Conservation (phyloP, 768 basidiomycete species). For the Crucibulum laeve region DNA sequence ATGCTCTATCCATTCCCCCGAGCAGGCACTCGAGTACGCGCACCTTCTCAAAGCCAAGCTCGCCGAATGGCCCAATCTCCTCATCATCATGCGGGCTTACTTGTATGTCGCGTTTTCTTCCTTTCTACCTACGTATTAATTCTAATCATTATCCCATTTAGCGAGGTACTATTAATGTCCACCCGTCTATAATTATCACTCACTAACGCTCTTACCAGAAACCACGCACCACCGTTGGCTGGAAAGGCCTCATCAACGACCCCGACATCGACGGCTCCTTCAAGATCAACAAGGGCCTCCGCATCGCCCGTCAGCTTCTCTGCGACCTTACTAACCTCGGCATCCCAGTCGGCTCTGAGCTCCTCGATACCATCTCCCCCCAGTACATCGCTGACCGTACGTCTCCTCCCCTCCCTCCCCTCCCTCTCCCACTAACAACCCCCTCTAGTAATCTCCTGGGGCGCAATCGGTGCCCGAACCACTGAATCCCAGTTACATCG, state of each 20-base stretch:
- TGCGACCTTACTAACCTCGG: conserved; percentile 88
- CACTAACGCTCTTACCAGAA: conserved; percentile 40
- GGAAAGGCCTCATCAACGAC: conserved; percentile 95
- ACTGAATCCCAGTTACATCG: conserved; percentile 97
- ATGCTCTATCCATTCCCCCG: conserved; percentile 89
- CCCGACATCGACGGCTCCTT: conserved; percentile 94
- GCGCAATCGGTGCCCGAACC: conserved; percentile 95
- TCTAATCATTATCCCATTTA: conserved; percentile 15
- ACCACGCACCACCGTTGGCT: conserved; percentile 96
- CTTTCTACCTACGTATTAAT: conserved; percentile 4
- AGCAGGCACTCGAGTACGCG: conserved; percentile 83
- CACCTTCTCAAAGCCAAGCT: conserved; percentile 65
- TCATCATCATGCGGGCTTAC: conserved; percentile 96
- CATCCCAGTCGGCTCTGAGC: conserved; percentile 90
- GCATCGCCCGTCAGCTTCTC: conserved; percentile 81
- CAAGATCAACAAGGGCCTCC: conserved; percentile 95
- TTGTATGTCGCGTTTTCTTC: conserved; percentile 58
- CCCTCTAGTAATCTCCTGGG: conserved; percentile 73
- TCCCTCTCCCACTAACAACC: neutral
- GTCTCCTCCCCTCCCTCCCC: conserved; percentile 14
- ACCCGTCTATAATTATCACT: conserved; percentile 1
- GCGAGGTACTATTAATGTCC: conserved; percentile 22
- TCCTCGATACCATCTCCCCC: conserved; percentile 77
- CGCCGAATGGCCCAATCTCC: conserved; percentile 65
- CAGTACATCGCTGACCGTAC: conserved; percentile 78